Conservation (phyloP, 1,284 basidiomycete species). For the Naganishia sp. region DNA sequence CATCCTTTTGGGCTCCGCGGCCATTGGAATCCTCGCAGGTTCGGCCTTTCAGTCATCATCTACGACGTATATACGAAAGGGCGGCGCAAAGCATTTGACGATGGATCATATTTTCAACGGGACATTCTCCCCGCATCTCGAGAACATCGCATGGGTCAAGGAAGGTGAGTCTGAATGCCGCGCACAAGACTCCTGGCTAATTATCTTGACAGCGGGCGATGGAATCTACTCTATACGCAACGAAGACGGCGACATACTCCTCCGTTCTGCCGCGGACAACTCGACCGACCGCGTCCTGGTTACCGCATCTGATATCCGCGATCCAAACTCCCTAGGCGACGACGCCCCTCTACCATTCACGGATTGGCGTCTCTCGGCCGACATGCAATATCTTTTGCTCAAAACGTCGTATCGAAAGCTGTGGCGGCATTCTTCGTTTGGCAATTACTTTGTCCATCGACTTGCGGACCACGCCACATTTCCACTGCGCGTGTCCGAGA, state of each 20-base stretch:
- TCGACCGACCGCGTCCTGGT: constrained; percentile 44
- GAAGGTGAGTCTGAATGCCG: constrained; percentile 63
- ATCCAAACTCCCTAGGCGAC: constrained; percentile 29
- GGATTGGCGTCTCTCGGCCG: constrained; percentile 77
- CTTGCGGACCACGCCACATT: constrained; percentile 65
- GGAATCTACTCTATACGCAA: constrained; percentile 72
- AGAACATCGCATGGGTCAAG: constrained; percentile 72
- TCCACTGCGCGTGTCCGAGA: constrained; percentile 62
- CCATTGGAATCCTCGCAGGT: constrained; percentile 48
- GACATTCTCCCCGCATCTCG: constrained; percentile 61
- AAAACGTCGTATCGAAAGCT: constrained; percentile 76
- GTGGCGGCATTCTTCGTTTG: constrained; percentile 87
- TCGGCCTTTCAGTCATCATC: constrained; percentile 45
- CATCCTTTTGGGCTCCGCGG: constrained; percentile 44
- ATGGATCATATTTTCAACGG: constrained; percentile 89
- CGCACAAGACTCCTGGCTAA: constrained; percentile 4
- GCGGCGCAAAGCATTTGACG: constrained; percentile 67
- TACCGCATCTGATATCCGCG: constrained; percentile 40
- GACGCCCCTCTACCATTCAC: constrained; percentile 57
- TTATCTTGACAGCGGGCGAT: constrained; percentile 67
- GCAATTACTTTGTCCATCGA: constrained; percentile 83
- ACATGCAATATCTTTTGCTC: constrained; percentile 82
- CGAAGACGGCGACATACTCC: constrained; percentile 62
- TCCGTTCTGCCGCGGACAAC: constrained; percentile 70
- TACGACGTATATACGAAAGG: constrained; percentile 46